A percentile compares a stretch with the other conserved stretches of the same genome.
Evolutionary conservation across 495 filamentous ascomycete species (phyloP).

Genomic region (Annulohypoxylon nitens): DNA sequence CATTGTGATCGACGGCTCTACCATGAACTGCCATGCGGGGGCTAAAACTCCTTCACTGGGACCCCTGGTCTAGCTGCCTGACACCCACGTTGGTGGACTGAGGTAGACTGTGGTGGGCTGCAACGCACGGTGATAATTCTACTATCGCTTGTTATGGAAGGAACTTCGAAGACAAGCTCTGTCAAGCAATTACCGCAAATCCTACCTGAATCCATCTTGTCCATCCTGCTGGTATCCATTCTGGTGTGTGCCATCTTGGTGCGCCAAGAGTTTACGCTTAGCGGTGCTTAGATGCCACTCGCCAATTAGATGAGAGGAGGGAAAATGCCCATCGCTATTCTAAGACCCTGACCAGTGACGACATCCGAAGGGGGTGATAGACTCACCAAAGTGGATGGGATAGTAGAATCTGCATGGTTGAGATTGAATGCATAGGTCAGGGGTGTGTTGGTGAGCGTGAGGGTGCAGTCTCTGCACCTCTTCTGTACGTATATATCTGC

Average conservation of each 20-base stretch:
- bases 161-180: conserved; percentile 17
- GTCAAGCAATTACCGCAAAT: conserved; percentile 31
- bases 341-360: conserved; percentile 42
- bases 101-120: conserved; percentile 13
- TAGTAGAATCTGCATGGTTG: conserved; percentile 23
- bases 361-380: conserved; percentile 31
- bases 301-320: conserved; percentile 21
- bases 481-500: conserved; percentile 40
- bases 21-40: conserved; percentile 23
- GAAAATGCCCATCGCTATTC: conserved; percentile 44
- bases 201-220: conserved; percentile 28
- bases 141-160: conserved; percentile 19
- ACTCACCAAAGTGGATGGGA: conserved; percentile 37
- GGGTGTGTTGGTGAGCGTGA: conserved; percentile 6
- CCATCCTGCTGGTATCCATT: conserved; percentile 35
- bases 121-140: conserved; percentile 40
- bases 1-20: conserved; percentile 42
- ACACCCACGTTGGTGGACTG: conserved; percentile 30
- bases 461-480: neutral
- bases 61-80: conserved; percentile 12
- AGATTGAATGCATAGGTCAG: conserved; percentile 36
- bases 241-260: conserved; percentile 30
- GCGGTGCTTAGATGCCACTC: conserved; percentile 18
- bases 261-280: conserved; percentile 29
- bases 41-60: conserved; percentile 19